Base-by-base conservation (phyloP, 2,329 filamentous ascomycete genomes). In the Trematosphaeria pertusa region DNA sequence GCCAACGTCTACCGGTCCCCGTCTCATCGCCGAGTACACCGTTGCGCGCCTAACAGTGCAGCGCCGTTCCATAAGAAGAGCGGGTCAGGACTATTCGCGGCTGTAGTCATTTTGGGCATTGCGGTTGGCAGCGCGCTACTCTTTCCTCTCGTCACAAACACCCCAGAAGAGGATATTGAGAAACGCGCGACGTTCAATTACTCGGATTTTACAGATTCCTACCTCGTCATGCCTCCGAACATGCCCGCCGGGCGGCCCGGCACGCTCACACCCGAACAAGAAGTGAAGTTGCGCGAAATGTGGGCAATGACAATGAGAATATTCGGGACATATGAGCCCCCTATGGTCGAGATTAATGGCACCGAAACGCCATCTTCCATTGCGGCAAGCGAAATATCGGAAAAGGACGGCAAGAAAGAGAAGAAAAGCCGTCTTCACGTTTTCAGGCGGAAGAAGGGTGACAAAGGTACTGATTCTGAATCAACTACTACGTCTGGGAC, bases 261-360 rank as follows among this genome's bases (percentile, higher is more conserved):
- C 48, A 96, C 89, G 59, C 80, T 99, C 48, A 97, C 92, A n/a
- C 73, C 85, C 3, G 92, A 97, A 53, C 86, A 99, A 75, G 90
- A 96, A 63, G 82, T 83, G 54, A 97, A 95, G 75, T 78, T 99
- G 48, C 88, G 87, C 64, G 88, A 95, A 71, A 82, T 97, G 58
- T 99, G 94, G 94, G 74, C 81, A 11, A 78, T 86, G 43, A 81
- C 91, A 30, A 81, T 95, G 57, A 86, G 88, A 53, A 79, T 96
- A 34, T 91, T 88, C 67, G 89, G 87, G 20, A 80, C 91, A 43
- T 59, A 65, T 10, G 64, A 65, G 14, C 67, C 59, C 54, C 49
- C 55, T 44, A 65, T 30, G 2, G 49, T 82, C 5, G 58, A 59
- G 14, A 43, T 42, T 42, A 66, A 64, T 33, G 61, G 59, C 38